These are phyloP conservation scores for Gnetum montanum DNA, from an alignment of 75 land plant species.

Conservation along the genomic window DNA sequence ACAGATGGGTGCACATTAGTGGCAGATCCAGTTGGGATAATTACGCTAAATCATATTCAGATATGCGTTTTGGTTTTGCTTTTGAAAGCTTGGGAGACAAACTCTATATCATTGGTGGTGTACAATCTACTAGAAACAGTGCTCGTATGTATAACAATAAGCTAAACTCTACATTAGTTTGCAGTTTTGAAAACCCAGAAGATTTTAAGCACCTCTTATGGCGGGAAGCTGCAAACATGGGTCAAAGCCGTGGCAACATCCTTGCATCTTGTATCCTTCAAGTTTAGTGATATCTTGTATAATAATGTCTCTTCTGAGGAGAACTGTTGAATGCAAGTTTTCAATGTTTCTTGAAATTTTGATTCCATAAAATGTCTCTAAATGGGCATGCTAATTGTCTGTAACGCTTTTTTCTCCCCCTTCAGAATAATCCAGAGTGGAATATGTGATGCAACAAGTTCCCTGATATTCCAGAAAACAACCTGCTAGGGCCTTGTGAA, in stretches of 20 bases:
- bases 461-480: too few relatives aligned
- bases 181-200: background rate
- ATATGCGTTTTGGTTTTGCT: conserved; percentile 14
- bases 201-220: conserved; percentile 3
- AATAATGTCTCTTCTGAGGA: too few relatives aligned
- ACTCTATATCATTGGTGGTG: conserved; percentile 21
- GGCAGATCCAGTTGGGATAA: conserved; percentile 4
- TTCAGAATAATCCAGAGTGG: too few relatives aligned
- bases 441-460: too few relatives aligned
- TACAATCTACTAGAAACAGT: conserved; percentile 2
- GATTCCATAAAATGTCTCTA: too few relatives aligned
- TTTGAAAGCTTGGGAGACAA: conserved; percentile 13
- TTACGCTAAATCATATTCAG: conserved; percentile 1
- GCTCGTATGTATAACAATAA: background rate
- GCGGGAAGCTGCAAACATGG: conserved; percentile 17
- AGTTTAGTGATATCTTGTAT: too few relatives aligned
- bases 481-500: too few relatives aligned
- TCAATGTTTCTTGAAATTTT: too few relatives aligned
- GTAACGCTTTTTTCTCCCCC: too few relatives aligned
- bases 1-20: conserved; percentile 14
- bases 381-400: too few relatives aligned
- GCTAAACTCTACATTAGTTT: conserved; percentile 11
- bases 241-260: conserved; percentile 9
- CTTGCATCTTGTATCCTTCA: conserved; percentile 13
- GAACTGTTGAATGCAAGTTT: too few relatives aligned